Evolutionary conservation across 768 basidiomycete species (phyloP).

Genomic region (Erythrobasidium yunnanense): DNA sequence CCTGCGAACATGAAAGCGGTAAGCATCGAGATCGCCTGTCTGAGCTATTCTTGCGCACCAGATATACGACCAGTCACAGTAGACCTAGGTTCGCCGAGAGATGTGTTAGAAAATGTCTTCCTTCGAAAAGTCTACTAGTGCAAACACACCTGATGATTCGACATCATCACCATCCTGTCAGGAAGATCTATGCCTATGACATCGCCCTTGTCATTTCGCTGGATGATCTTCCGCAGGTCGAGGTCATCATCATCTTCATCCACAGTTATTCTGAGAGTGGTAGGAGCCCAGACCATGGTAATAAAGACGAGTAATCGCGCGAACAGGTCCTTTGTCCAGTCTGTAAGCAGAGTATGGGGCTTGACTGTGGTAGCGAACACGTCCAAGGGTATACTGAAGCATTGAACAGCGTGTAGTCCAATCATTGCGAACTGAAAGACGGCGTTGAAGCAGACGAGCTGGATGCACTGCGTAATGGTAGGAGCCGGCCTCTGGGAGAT

Average conservation of each 20-base stretch:
- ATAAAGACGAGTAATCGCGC: slow-evolving; percentile 49
- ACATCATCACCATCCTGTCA: slow-evolving; percentile 66
- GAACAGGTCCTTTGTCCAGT: slow-evolving; percentile 1
- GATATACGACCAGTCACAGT: slow-evolving; percentile 56
- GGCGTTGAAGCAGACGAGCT: slow-evolving; percentile 9
- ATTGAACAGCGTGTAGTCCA: slow-evolving; percentile 10
- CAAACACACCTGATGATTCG: slow-evolving; percentile 72
- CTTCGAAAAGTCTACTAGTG: slow-evolving; percentile 47
- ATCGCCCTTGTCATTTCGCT: slow-evolving; percentile 51
- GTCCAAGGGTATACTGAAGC: neutral
- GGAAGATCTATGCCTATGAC: slow-evolving; percentile 60
- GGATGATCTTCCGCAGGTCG: slow-evolving; percentile 49
- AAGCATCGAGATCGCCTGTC: neutral
- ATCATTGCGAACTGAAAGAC: slow-evolving; percentile 14
- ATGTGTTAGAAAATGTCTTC: neutral
- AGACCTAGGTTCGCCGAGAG: slow-evolving; percentile 34
- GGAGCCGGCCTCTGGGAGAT: slow-evolving; percentile 5
- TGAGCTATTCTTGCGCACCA: slow-evolving; percentile 41
- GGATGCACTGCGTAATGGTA: neutral
- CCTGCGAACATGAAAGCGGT: slow-evolving; percentile 43
- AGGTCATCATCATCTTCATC: slow-evolving; percentile 13
- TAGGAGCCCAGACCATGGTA: slow-evolving; percentile 72
- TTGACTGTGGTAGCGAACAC: neutral
- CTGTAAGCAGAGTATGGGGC: neutral
- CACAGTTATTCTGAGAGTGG: slow-evolving; percentile 54